Evolutionary conservation across 495 filamentous ascomycete species (phyloP).

Genomic region (Aspergillus heteromorphus): DNA sequence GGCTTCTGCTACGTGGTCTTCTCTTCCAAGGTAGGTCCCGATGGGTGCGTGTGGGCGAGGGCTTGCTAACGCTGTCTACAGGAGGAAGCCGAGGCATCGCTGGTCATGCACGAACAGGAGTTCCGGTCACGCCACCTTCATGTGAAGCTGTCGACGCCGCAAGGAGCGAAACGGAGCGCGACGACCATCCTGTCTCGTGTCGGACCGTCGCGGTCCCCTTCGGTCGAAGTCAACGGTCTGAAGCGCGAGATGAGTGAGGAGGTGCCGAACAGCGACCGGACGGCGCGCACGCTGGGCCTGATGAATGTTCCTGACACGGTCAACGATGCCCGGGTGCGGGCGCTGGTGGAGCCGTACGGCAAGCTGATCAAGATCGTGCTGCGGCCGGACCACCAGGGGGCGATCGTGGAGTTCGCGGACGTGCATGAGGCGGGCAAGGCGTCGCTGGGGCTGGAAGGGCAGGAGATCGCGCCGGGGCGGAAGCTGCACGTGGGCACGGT

Average conservation of each 20-base stretch:
- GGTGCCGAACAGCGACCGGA: constrained; percentile 32
- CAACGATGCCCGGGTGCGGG: constrained; percentile 57
- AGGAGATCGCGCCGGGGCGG: constrained; percentile 59
- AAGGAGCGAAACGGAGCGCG: constrained; percentile 42
- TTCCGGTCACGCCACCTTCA: constrained; percentile 64
- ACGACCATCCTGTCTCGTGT: constrained; percentile 38
- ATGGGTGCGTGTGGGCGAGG: background rate
- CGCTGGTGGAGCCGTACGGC: constrained; percentile 55
- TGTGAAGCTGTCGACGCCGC: constrained; percentile 56
- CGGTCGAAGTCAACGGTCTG: constrained; percentile 33
- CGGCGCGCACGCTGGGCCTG: constrained; percentile 50
- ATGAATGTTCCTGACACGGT: constrained; percentile 62
- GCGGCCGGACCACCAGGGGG: constrained; percentile 75
- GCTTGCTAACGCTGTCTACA: constrained; percentile 14
- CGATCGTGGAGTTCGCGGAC: constrained; percentile 75
- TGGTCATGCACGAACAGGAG: constrained; percentile 64
- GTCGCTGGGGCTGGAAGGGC: constrained; percentile 63
- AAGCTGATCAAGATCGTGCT: constrained; percentile 50
- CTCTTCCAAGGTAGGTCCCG: constrained; percentile 52
- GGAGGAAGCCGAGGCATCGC: constrained; percentile 63
- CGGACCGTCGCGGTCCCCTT: constrained; percentile 29
- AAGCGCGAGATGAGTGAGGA: constrained; percentile 16
- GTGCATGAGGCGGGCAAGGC: constrained; percentile 70
- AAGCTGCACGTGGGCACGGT: constrained; percentile 64
- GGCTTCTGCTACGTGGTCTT: constrained; percentile 78